Evolutionary conservation across 495 filamentous ascomycete genomes (phyloP).

Genomic region (Thozetella sp.): DNA sequence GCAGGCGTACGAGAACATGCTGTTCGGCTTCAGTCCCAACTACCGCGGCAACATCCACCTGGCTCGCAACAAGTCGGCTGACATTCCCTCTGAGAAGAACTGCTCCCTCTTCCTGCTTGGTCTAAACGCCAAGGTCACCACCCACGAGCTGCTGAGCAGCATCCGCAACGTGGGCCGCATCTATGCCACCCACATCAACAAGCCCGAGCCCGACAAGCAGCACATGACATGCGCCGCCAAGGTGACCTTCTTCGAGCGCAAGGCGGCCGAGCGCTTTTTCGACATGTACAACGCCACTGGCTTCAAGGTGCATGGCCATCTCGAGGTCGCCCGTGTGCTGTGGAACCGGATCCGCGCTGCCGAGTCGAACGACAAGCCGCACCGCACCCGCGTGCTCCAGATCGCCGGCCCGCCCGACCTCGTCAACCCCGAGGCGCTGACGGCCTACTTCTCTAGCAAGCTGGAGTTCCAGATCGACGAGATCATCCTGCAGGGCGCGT

Average conservation of each 20-base stretch:
- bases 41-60: constrained; percentile 30
- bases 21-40: constrained; percentile 19
- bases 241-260: constrained; percentile 36
- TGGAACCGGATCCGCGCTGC: constrained; percentile 6
- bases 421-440: constrained; percentile 13
- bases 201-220: constrained; percentile 10
- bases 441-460: constrained; percentile 13
- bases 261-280: constrained; percentile 12
- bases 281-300: background rate
- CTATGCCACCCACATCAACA: constrained; percentile 34
- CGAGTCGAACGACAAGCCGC: background rate
- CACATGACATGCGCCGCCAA: constrained; percentile 30
- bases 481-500: constrained; percentile 6
- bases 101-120: constrained; percentile 37
- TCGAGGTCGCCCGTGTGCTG: background rate
- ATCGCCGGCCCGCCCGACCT: constrained; percentile 15
- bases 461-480: constrained; percentile 20
- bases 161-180: constrained; percentile 33
- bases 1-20: constrained; percentile 4
- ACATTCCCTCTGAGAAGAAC: constrained; percentile 24
- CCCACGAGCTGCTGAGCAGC: constrained; percentile 20
- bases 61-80: constrained; percentile 23
- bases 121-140: constrained; percentile 24
- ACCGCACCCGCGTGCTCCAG: constrained; percentile 16
- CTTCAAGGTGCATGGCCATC: background rate